These are phyloP conservation scores for Skeletonema marinoi DNA, from an alignment of 108 stramenopile genomes.

Conservation along the genomic window DNA sequence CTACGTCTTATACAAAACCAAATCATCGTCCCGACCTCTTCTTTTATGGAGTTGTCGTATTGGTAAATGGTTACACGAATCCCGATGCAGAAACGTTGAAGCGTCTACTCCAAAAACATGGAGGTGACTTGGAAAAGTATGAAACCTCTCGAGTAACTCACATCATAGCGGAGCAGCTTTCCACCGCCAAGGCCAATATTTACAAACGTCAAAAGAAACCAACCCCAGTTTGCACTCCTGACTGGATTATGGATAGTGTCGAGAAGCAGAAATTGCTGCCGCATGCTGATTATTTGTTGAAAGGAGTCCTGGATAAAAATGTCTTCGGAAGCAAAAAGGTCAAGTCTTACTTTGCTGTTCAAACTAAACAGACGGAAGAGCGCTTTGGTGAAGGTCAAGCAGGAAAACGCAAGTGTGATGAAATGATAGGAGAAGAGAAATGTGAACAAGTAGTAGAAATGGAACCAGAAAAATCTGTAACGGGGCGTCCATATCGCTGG, in stretches of 20 bases:
- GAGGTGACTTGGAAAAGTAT: conserved; percentile 82
- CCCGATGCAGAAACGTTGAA: conserved; percentile 75
- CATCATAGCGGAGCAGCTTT: conserved; percentile 77
- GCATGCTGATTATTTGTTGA: conserved; percentile 66
- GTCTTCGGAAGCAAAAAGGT: conserved; percentile 35
- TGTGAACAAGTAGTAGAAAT: conserved; percentile 1
- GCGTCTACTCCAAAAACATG: conserved; percentile 74
- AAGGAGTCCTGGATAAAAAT: conserved; percentile 44
- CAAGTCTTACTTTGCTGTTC: conserved; percentile 29
- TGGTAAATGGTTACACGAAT: conserved; percentile 76
- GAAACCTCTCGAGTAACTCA: conserved; percentile 83
- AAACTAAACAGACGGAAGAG: neutral
- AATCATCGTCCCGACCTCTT: conserved; percentile 66
- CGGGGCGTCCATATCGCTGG: conserved; percentile 39
- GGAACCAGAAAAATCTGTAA: conserved; percentile 13
- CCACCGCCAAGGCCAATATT: conserved; percentile 76
- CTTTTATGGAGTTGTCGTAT: conserved; percentile 73
- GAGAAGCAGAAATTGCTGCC: conserved; percentile 57
- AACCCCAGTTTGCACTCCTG: conserved; percentile 61
- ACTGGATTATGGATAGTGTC: conserved; percentile 79
- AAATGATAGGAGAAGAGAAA: neutral
- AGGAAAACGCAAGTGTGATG: neutral
- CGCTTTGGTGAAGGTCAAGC: neutral
- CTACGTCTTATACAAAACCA: neutral
- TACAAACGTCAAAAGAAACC: conserved; percentile 71